phyloP scores from a whole-genome alignment of 192 early-diverging fungal species.

The Coemansia sp. region DNA sequence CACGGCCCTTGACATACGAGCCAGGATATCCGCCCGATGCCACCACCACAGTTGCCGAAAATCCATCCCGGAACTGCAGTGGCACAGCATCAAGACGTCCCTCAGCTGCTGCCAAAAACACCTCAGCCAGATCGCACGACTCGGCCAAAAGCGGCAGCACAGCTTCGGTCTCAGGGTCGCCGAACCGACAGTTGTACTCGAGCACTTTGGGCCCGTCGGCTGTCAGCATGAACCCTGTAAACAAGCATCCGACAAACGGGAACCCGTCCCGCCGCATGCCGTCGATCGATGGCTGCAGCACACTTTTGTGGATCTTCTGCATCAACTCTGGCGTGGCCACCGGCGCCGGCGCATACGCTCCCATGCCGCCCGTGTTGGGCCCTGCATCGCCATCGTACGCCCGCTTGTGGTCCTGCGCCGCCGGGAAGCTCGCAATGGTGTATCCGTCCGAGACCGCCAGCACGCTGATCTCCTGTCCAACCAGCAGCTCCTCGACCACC shows the following conservation, averaged over 20 bases:
- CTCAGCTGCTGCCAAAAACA: conserved; percentile 84
- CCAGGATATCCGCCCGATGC: conserved; percentile 95
- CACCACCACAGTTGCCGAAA: conserved; percentile 88
- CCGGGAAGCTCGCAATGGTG: conserved; percentile 84
- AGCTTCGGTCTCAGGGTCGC: conserved; percentile 97
- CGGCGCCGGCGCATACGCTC: conserved; percentile 95
- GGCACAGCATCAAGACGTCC: conserved; percentile 87
- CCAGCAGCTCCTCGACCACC: conserved; percentile 92
- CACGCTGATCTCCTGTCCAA: conserved; percentile 91
- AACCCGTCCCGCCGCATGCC: conserved; percentile 94
- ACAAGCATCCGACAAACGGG: conserved; percentile 96
- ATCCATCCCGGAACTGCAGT: conserved; percentile 69
- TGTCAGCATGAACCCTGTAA: conserved; percentile 96
- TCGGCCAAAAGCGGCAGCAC: conserved; percentile 88
- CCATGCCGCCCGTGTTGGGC: conserved; percentile 99
- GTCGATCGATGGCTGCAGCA: conserved; percentile 90
- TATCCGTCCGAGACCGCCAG: conserved; percentile 95
- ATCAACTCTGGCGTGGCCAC: conserved; percentile 80
- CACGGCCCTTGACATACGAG: conserved; percentile 75
- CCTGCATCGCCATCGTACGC: conserved; percentile 91
- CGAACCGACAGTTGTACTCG: conserved; percentile 98
- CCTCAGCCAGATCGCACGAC: conserved; percentile 80
- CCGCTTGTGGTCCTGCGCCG: conserved; percentile 99
- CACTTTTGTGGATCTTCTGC: conserved; percentile 66
- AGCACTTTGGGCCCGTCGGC: conserved; percentile 87